Evolutionary conservation across 257 asterid species (phyloP).

Genomic region (Scutellaria minor): DNA sequence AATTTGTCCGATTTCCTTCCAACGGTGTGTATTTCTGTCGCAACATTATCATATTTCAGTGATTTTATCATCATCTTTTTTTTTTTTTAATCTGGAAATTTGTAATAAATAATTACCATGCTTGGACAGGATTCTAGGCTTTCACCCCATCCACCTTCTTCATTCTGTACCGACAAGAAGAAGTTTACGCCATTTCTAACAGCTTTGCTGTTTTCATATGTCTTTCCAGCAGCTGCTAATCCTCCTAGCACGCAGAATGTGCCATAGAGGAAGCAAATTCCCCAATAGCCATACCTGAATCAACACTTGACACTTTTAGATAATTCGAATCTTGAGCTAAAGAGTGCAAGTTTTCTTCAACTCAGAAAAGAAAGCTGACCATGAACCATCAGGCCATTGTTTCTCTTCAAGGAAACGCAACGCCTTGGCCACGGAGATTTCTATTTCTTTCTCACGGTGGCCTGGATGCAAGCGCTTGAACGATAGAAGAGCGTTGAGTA

Average conservation of each 20-base stretch:
- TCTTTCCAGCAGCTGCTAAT: slow-evolving; percentile 57
- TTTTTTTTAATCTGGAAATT: not conserved
- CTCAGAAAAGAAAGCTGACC: slow-evolving; percentile 39
- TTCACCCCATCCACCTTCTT: slow-evolving; percentile 96
- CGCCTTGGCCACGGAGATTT: slow-evolving; percentile 52
- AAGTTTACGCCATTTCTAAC: slow-evolving; percentile 61
- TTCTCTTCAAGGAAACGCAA: slow-evolving; percentile 54
- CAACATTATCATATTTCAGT: slow-evolving; percentile 1
- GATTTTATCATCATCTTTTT: not conserved
- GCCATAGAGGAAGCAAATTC: slow-evolving; percentile 76
- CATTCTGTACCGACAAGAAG: slow-evolving; percentile 60
- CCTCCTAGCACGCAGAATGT: slow-evolving; percentile 67
- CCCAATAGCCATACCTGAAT: slow-evolving; percentile 82
- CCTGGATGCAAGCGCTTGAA: slow-evolving; percentile 71
- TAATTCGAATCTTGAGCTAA: not conserved
- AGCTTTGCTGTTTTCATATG: slow-evolving; percentile 55
- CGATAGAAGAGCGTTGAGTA: slow-evolving; percentile 53
- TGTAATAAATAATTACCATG: slow-evolving; percentile 52
- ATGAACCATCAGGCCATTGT: slow-evolving; percentile 77
- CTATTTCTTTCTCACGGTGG: slow-evolving; percentile 72
- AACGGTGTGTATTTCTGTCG: slow-evolving; percentile 74
- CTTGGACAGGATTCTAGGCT: slow-evolving; percentile 76
- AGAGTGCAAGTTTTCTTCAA: not conserved
- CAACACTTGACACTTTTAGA: not conserved
- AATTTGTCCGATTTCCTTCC: slow-evolving; percentile 74